Evolutionary conservation across 2,329 filamentous ascomycete species (phyloP), one percentile per base, ranked within the genome.

Genomic region (Stemphylium lycopersici): DNA sequence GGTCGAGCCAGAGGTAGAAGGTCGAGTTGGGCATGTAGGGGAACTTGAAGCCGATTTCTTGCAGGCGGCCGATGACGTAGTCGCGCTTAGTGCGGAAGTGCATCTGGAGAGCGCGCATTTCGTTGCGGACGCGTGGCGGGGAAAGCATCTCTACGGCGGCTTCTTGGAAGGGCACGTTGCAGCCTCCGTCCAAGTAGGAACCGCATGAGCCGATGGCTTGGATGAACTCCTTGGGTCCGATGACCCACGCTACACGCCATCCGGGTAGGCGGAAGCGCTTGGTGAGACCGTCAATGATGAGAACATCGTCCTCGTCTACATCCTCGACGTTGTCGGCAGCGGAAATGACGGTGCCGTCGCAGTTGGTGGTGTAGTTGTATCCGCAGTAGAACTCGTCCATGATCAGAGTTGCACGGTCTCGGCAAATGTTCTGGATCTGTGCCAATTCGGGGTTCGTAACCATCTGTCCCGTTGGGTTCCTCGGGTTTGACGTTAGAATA

Each of bases 261-360:
- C 93, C 93, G 1, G 93, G 93, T 29, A 98, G 87, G 64, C 93
- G 88, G 84, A 98, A 98, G 58, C 93, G 90, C 84, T 98, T 98
- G 66, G 93, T 98, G 22, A 98, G 84, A 44, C 93, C 93, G 72
- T 98, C 93, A 62, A 98, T 93, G 75, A 98, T 90, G 61, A 98
- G 84, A 2, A 98, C 93, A 69, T 96, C 91, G 77, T 78, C 75
- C 46, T 76, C 74, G 71, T 97, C 86, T 13, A 97, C 92, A 66
- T 97, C 92, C 52, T 91, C 84, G 43, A 98, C 85, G 74, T 98
- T 96, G 70, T 91, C 89, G 4, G 93, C 93, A 7, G 92, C 89
- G 44, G 89, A 93, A 73, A 97, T 91, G 38, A 93, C 96, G 26
- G 84, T 87, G 34, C 93, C 93, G 71, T 97, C 93, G 74, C 93